Percentiles rank a stretch among this genome's conserved stretches.
Conservation (phyloP, 202 grass and related monocot species). For the Cymbopogon flexuosus region DNA sequence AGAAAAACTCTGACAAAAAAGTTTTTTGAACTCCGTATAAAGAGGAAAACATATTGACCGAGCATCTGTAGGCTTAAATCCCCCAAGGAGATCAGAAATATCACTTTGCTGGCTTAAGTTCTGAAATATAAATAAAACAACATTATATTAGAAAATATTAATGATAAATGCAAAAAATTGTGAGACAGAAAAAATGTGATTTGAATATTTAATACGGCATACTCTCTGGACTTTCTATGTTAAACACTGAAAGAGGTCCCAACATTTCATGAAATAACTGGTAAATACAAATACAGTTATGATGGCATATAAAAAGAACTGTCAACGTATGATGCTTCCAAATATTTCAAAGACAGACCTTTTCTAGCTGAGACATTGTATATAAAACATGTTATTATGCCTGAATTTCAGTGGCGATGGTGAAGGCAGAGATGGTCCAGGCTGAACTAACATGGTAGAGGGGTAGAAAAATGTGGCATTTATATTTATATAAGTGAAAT, state of each 20-base stretch:
- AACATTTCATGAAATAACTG: background rate
- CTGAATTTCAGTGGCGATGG: background rate
- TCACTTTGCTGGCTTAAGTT: no score
- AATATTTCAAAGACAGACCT: background rate
- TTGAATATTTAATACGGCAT: no score
- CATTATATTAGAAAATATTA: no score
- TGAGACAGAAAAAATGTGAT: no score
- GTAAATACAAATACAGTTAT: background rate
- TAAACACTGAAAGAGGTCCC: no score
- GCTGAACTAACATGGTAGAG: background rate
- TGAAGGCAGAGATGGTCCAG: background rate
- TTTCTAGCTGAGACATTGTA: background rate
- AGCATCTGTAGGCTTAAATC: no score
- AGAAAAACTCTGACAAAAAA: conserved; percentile 65
- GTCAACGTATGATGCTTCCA: background rate
- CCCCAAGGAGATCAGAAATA: no score
- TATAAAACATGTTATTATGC: background rate
- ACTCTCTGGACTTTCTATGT: background rate
- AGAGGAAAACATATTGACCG: no score
- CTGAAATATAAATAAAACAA: no score
- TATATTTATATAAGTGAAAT: background rate
- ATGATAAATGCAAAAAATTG: no score
- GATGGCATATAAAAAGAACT: background rate
- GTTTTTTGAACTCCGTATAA: conserved; percentile 56
- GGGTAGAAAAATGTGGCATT: background rate